Evolutionary conservation across 768 basidiomycete species (phyloP).

Genomic region (Dentipellis fragilis): DNA sequence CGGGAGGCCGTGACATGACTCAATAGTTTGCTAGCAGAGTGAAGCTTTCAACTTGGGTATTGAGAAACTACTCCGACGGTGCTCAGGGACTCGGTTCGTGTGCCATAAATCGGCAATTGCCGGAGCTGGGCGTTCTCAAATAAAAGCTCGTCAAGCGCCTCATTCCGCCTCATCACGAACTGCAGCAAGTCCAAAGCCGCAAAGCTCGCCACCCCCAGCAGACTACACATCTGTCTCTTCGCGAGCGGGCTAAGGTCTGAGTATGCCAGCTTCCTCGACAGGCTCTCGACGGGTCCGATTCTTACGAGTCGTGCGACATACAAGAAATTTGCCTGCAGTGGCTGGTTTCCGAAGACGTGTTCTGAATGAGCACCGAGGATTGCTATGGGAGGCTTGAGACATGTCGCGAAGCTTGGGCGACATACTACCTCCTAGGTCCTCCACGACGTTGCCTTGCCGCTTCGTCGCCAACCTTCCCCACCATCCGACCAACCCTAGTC

Average conservation of each 20-base stretch:
- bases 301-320: slow-evolving; percentile 52
- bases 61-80: too few relatives aligned
- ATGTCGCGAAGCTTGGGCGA: slow-evolving; percentile 10
- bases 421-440: background rate
- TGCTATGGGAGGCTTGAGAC: slow-evolving; percentile 9
- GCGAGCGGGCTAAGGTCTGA: slow-evolving; percentile 84
- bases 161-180: too few relatives aligned
- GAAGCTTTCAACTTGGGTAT: too few relatives aligned
- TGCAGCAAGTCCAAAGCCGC: slow-evolving; percentile 48
- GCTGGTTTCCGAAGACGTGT: slow-evolving; percentile 32
- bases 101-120: too few relatives aligned
- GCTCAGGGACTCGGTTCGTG: too few relatives aligned
- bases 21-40: too few relatives aligned
- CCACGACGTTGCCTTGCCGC: background rate
- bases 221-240: slow-evolving; percentile 20
- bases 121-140: too few relatives aligned
- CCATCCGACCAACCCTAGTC: slow-evolving; percentile 8
- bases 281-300: slow-evolving; percentile 53
- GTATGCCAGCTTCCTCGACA: slow-evolving; percentile 55
- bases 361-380: slow-evolving; percentile 11
- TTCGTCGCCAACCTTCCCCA: slow-evolving; percentile 1
- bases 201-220: slow-evolving; percentile 55
- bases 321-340: slow-evolving; percentile 41
- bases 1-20: too few relatives aligned
- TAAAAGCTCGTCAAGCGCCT: too few relatives aligned